Conservation (phyloP, 139 green algal genomes). For the Coelastrella sp. region DNA sequence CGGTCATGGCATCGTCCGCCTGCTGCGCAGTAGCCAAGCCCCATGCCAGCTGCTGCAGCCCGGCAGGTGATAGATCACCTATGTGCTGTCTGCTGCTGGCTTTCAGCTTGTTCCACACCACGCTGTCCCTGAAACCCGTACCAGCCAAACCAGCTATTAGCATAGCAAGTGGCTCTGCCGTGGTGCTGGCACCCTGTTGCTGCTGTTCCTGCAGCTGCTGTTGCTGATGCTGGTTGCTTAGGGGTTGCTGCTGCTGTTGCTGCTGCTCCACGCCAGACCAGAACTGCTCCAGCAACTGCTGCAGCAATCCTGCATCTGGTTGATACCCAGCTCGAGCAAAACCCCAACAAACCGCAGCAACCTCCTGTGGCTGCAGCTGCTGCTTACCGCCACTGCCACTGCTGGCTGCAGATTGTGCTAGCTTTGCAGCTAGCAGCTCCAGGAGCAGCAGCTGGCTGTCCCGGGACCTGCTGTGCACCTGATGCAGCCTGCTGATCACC, state of each 20-base stretch:
- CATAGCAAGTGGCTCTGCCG: not conserved
- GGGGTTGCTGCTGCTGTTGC: not conserved
- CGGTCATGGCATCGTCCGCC: not conserved
- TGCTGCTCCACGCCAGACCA: not conserved
- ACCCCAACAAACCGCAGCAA: constrained; percentile 3
- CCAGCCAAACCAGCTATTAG: constrained; percentile 26
- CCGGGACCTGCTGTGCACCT: not conserved
- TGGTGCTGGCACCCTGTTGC: not conserved
- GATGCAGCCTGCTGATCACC: constrained; percentile 12
- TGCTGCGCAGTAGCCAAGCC: constrained; percentile 6
- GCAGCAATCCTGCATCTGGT: not conserved
- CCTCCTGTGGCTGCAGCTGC: not conserved
- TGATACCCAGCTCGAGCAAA: constrained; percentile 20
- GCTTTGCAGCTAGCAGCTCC: constrained; percentile 24
- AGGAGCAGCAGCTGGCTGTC: constrained; percentile 33
- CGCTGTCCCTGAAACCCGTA: not conserved
- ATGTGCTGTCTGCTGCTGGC: not conserved
- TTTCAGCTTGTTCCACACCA: not conserved
- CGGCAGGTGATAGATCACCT: not conserved
- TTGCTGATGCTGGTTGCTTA: no score
- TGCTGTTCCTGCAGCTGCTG: not conserved
- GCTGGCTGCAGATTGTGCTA: not conserved
- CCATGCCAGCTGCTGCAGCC: constrained; percentile 29
- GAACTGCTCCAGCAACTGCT: constrained; percentile 43
- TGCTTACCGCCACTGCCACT: not conserved